A percentile compares a stretch with the other conserved stretches of the same genome.
These are phyloP conservation scores for Meripilus lineatus DNA, from an alignment of 1,284 basidiomycete species.

Conservation along the genomic window DNA sequence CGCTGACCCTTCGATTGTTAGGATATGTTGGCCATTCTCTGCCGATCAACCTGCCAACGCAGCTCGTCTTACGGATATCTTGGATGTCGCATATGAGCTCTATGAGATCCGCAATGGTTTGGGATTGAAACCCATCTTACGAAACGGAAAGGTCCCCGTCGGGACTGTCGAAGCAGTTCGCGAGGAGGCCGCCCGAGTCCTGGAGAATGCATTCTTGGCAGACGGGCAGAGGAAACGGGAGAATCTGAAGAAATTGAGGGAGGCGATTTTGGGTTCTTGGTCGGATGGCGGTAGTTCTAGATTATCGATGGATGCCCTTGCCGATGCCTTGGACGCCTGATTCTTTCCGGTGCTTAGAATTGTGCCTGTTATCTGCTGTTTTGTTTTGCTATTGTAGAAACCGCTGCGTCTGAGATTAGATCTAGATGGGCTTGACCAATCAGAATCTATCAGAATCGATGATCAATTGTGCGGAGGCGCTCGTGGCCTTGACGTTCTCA, in stretches of 20 bases:
- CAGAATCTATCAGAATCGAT: neutral
- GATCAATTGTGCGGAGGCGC: neutral
- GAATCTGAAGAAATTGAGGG: slow-evolving; percentile 9
- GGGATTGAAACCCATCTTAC: slow-evolving; percentile 16
- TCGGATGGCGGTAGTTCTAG: slow-evolving; percentile 5
- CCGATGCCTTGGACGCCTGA: too few relatives aligned
- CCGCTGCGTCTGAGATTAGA: too few relatives aligned
- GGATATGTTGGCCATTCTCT: slow-evolving; percentile 12
- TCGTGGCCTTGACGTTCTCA: too few relatives aligned
- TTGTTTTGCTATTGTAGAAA: too few relatives aligned
- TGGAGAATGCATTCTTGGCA: slow-evolving; percentile 8
- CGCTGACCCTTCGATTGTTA: too few relatives aligned
- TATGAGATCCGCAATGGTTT: slow-evolving; percentile 21
- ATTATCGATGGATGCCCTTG: too few relatives aligned
- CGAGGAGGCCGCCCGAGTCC: slow-evolving; percentile 7
- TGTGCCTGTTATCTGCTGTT: too few relatives aligned
- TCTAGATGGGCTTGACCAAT: too few relatives aligned
- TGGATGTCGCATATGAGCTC: slow-evolving; percentile 22
- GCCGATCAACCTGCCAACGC: slow-evolving; percentile 17
- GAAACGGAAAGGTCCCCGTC: slow-evolving; percentile 8
- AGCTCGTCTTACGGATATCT: slow-evolving; percentile 10
- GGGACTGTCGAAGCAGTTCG: slow-evolving; percentile 13
- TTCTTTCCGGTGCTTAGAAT: too few relatives aligned
- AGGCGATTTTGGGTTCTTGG: slow-evolving; percentile 8
- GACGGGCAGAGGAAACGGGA: slow-evolving; percentile 15